phyloP scores from a whole-genome alignment of 108 stramenopile genomes.

The Pseudonitzschia delicatissima region DNA sequence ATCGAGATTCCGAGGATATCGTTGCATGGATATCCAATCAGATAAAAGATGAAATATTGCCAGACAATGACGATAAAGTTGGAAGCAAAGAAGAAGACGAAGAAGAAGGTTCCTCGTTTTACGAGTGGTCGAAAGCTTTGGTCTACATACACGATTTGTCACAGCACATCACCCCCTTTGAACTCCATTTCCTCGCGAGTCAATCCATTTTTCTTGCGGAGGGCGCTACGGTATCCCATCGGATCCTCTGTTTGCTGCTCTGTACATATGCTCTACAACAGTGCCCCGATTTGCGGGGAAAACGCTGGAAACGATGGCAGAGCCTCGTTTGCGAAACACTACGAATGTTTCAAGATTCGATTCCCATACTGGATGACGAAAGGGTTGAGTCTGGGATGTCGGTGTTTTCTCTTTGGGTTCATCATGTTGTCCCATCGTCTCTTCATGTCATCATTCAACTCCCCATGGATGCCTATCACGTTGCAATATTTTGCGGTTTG shows the following conservation, averaged over 20 bases:
- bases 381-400: background rate
- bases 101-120: background rate
- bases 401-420: conserved; percentile 13
- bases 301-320: conserved; percentile 43
- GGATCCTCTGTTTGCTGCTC: conserved; percentile 29
- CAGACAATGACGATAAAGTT: background rate
- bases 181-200: conserved; percentile 28
- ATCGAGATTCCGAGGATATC: background rate
- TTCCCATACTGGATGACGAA: conserved; percentile 1
- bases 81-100: background rate
- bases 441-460: conserved; percentile 19
- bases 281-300: conserved; percentile 16
- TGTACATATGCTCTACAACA: conserved; percentile 19
- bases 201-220: conserved; percentile 31
- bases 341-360: conserved; percentile 29
- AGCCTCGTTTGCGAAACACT: conserved; percentile 36
- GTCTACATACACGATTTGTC: conserved; percentile 8
- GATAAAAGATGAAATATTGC: background rate
- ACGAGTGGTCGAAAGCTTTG: conserved; percentile 18
- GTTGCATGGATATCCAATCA: background rate
- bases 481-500: conserved; percentile 25
- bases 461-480: conserved; percentile 14
- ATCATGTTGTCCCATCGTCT: conserved; percentile 28
- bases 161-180: conserved; percentile 24
- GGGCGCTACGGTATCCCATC: conserved; percentile 4